phyloP scores from a whole-genome alignment of 495 filamentous ascomycete genomes.

The Penicillium riverlandense region DNA sequence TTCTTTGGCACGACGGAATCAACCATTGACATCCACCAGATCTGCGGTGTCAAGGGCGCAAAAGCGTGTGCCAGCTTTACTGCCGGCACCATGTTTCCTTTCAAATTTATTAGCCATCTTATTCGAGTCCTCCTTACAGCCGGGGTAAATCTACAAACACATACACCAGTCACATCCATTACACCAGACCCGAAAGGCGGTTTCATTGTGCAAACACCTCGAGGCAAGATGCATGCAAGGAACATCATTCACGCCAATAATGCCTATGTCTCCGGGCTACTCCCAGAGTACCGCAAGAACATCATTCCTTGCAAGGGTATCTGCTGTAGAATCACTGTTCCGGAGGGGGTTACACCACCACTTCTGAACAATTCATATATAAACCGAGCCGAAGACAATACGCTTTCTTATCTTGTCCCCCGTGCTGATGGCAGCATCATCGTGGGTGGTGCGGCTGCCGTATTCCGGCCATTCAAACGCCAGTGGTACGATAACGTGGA shows the following conservation, averaged over 20 bases:
- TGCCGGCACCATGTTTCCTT: slow-evolving; percentile 58
- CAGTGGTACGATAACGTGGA: slow-evolving; percentile 48
- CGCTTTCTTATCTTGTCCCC: slow-evolving; percentile 54
- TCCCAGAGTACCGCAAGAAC: slow-evolving; percentile 47
- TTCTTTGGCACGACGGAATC: no score
- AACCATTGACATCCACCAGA: slow-evolving; percentile 3
- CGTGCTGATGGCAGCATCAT: slow-evolving; percentile 66
- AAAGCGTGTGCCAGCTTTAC: slow-evolving; percentile 24
- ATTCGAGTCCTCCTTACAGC: slow-evolving; percentile 42
- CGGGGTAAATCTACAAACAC: slow-evolving; percentile 55
- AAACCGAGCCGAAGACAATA: slow-evolving; percentile 17
- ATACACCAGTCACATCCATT: slow-evolving; percentile 47
- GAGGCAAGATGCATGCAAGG: slow-evolving; percentile 45
- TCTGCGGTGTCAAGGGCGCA: slow-evolving; percentile 26
- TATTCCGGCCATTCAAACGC: slow-evolving; percentile 44
- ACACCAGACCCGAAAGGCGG: slow-evolving; percentile 14
- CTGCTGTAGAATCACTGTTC: slow-evolving; percentile 60
- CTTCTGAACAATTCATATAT: slow-evolving; percentile 28
- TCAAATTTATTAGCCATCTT: slow-evolving; percentile 56
- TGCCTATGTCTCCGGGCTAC: slow-evolving; percentile 57
- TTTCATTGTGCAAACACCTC: slow-evolving; percentile 46
- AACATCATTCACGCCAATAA: slow-evolving; percentile 66
- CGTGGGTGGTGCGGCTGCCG: slow-evolving; percentile 49
- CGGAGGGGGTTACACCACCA: slow-evolving; percentile 43
- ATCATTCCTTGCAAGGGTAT: slow-evolving; percentile 53